A percentile compares a stretch with the other conserved stretches of the same genome.
These are phyloP conservation scores for Metrosideros polymorpha DNA, from an alignment of 441 rosid genomes.

Conservation along the genomic window DNA sequence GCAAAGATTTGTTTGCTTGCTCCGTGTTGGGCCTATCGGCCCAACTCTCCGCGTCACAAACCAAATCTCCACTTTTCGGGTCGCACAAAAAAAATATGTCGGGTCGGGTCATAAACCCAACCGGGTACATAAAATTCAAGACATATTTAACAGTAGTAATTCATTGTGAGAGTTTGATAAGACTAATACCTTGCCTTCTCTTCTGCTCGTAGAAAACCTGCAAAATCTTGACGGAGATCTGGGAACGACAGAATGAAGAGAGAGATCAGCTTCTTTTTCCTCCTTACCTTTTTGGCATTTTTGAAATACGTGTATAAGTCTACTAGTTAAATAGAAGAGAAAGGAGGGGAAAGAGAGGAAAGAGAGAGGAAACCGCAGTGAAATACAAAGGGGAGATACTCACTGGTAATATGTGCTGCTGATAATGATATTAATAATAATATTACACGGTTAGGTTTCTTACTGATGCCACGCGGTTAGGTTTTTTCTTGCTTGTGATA, in stretches of 20 bases:
- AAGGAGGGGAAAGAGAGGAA: neutral
- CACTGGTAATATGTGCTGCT: neutral
- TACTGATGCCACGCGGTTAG: no score
- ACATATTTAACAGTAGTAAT: no score
- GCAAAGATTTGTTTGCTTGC: no score
- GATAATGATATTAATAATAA: neutral
- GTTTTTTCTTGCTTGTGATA: neutral
- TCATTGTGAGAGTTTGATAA: neutral
- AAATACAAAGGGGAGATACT: neutral
- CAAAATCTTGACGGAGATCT: neutral
- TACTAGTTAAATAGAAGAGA: neutral
- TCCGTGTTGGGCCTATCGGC: no score
- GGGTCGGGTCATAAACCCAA: no score
- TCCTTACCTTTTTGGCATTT: neutral
- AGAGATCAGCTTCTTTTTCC: neutral
- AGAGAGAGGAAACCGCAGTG: neutral
- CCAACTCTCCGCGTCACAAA: no score
- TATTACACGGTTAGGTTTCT: neutral
- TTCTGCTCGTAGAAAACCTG: neutral
- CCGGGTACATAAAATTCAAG: no score
- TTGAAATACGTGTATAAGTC: neutral
- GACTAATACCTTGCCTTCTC: neutral
- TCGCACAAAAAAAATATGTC: no score
- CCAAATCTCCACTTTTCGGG: no score
- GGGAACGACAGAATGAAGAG: neutral